These are phyloP conservation scores for Entophlyctis helioformis DNA, from an alignment of 192 early-diverging fungal species.

Conservation along the genomic window DNA sequence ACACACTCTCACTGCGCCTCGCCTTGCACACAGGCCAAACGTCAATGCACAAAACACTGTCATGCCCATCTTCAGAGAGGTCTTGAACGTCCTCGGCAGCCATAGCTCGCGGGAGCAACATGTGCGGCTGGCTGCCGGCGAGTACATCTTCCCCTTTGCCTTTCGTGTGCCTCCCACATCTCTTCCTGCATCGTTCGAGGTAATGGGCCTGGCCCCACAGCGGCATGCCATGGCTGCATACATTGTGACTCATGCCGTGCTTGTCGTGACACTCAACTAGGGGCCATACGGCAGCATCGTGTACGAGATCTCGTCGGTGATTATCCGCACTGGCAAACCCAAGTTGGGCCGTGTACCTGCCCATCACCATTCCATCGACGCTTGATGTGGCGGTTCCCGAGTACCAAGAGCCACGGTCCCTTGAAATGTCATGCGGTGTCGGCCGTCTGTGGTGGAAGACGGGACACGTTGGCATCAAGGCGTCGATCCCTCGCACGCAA, in stretches of 20 bases:
- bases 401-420: neutral
- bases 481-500: too few species aligned
- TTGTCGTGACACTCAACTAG: too few species aligned
- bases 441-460: slow-evolving; percentile 10
- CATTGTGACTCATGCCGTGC: too few species aligned
- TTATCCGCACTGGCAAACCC: too few species aligned
- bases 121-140: slow-evolving; percentile 7
- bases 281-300: slow-evolving; percentile 13
- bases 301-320: slow-evolving; percentile 12
- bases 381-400: slow-evolving; percentile 10
- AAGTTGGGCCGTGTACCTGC: neutral
- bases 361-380: slow-evolving; percentile 15
- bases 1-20: too few species aligned
- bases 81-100: slow-evolving; percentile 8
- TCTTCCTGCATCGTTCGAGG: slow-evolving; percentile 20
- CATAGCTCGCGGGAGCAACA: neutral
- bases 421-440: slow-evolving; percentile 1
- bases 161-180: slow-evolving; percentile 18
- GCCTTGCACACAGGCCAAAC: too few species aligned
- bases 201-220: too few species aligned
- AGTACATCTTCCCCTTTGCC: slow-evolving; percentile 17
- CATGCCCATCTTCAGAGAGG: slow-evolving; percentile 20
- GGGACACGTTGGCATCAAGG: too few species aligned
- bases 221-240: too few species aligned
- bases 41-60: too few species aligned